Percentiles rank a stretch among this genome's conserved stretches.
Conservation (phyloP, 192 early-diverging fungal species). For the Coemansia sp. region DNA sequence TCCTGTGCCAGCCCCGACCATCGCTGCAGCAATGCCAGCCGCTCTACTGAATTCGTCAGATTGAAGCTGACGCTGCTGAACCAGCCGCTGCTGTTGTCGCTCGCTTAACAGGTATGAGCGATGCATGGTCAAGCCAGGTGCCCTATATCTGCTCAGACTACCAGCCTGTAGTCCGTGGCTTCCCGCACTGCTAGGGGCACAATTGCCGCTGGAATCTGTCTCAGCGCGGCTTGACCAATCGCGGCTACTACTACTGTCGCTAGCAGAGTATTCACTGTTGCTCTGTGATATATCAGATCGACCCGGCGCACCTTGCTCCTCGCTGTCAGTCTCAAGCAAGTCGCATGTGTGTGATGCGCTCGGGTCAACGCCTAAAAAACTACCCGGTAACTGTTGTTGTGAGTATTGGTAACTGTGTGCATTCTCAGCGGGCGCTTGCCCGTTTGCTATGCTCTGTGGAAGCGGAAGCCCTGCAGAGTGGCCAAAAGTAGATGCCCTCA, state of each 20-base stretch:
- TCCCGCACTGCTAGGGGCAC: slow-evolving; percentile 15
- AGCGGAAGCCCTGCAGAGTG: background rate
- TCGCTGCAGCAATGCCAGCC: slow-evolving; percentile 6
- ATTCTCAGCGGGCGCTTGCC: slow-evolving; percentile 5
- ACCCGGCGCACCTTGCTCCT: slow-evolving; percentile 47
- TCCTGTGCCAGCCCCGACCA: slow-evolving; percentile 3
- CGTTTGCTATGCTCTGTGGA: background rate
- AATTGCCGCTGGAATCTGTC: slow-evolving; percentile 17
- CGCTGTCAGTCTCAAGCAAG: slow-evolving; percentile 30
- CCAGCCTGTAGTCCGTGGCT: slow-evolving; percentile 27
- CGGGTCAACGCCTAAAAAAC: slow-evolving; percentile 60
- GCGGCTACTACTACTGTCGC: slow-evolving; percentile 25
- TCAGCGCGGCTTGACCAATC: slow-evolving; percentile 45
- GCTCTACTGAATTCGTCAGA: slow-evolving; percentile 7
- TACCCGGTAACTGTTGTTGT: slow-evolving; percentile 11
- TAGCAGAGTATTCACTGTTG: slow-evolving; percentile 35
- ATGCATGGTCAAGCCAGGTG: slow-evolving; percentile 4
- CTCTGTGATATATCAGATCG: slow-evolving; percentile 29
- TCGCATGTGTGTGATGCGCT: slow-evolving; percentile 34
- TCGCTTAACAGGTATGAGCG: slow-evolving; percentile 28
- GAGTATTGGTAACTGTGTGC: slow-evolving; percentile 2
- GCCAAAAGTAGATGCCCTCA: slow-evolving; percentile 25
- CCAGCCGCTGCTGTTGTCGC: slow-evolving; percentile 38
- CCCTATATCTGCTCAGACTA: slow-evolving; percentile 25
- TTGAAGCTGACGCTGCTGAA: slow-evolving; percentile 30